phyloP scores from a whole-genome alignment of 2,329 filamentous ascomycete genomes.

The Exserohilum rostratum region DNA sequence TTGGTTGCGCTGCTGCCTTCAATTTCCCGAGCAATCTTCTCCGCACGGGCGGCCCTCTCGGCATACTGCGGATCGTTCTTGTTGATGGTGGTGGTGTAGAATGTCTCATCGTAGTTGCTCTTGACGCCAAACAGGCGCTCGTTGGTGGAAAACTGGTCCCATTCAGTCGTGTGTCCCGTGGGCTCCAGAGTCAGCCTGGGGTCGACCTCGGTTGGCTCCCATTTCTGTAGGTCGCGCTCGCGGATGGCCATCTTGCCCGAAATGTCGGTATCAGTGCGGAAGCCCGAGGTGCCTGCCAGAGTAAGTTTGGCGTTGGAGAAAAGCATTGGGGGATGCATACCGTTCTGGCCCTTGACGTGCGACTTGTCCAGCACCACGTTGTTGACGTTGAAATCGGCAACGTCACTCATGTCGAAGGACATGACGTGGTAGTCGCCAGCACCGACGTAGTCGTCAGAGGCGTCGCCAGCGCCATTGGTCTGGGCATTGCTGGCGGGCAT shows the following conservation, averaged over 20 bases:
- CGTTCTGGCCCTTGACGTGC: slow-evolving; percentile 61
- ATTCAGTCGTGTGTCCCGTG: slow-evolving; percentile 54
- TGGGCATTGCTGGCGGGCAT: slow-evolving; percentile 49
- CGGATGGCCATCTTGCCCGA: slow-evolving; percentile 72
- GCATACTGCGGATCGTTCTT: slow-evolving; percentile 81
- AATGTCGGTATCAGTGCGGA: slow-evolving; percentile 88
- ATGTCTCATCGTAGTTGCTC: slow-evolving; percentile 90
- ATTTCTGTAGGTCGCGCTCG: slow-evolving; percentile 80
- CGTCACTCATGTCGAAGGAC: slow-evolving; percentile 67
- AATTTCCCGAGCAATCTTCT: slow-evolving; percentile 87
- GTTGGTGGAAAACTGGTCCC: slow-evolving; percentile 96
- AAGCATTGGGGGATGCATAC: slow-evolving; percentile 49
- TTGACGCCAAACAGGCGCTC: slow-evolving; percentile 84
- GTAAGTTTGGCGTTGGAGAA: slow-evolving; percentile 59
- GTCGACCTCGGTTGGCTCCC: slow-evolving; percentile 72
- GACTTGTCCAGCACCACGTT: slow-evolving; percentile 61
- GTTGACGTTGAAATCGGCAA: slow-evolving; percentile 61
- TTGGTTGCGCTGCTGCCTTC: slow-evolving; percentile 76
- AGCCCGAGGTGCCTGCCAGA: slow-evolving; percentile 59
- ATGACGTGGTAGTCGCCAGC: slow-evolving; percentile 59
- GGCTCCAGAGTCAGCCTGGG: slow-evolving; percentile 75
- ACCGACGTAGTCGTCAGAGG: slow-evolving; percentile 53
- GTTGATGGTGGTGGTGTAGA: slow-evolving; percentile 92
- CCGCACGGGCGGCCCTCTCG: slow-evolving; percentile 74
- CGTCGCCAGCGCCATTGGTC: slow-evolving; percentile 53